A percentile compares a stretch with the other conserved stretches of the same genome.
Evolutionary conservation across 352 stramenopile genomes (phyloP).

Genomic region (Pythium volutum): DNA sequence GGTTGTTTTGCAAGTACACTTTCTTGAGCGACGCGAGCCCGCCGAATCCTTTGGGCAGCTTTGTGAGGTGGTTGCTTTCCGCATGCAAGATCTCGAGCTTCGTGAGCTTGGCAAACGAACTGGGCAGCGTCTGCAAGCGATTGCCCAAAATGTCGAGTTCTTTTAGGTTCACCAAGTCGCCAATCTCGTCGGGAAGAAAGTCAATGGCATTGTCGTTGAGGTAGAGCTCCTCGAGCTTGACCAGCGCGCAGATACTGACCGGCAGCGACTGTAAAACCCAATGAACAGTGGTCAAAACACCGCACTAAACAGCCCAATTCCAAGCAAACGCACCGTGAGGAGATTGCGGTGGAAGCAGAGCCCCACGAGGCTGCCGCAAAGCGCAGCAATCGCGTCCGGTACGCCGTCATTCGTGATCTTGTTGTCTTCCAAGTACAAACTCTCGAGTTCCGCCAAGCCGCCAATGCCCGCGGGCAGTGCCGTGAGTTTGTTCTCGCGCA

Average conservation of each 20-base stretch:
- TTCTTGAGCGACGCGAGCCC: conserved; percentile 64
- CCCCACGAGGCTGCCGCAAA: conserved; percentile 46
- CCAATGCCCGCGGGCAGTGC: conserved; percentile 49
- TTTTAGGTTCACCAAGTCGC: conserved; percentile 63
- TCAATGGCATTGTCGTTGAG: conserved; percentile 76
- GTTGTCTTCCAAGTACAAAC: conserved; percentile 87
- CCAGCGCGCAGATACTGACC: conserved; percentile 55
- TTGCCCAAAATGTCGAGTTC: conserved; percentile 80
- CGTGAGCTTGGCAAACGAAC: conserved; percentile 58
- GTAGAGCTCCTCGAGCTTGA: conserved; percentile 81
- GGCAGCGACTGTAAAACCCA: conserved; percentile 44
- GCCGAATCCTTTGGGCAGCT: conserved; percentile 77
- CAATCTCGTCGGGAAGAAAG: conserved; percentile 67
- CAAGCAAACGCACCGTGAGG: conserved; percentile 46
- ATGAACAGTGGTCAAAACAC: not conserved
- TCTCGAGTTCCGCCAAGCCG: conserved; percentile 64
- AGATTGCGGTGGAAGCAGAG: conserved; percentile 83
- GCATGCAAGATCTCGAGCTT: conserved; percentile 82
- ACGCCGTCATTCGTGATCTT: conserved; percentile 60
- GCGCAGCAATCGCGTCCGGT: conserved; percentile 41
- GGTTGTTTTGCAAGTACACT: conserved; percentile 85
- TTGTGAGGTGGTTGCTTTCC: conserved; percentile 68
- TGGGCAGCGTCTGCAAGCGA: conserved; percentile 54
- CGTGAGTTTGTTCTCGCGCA: conserved; percentile 73
- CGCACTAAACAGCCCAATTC: not conserved